phyloP scores from a whole-genome alignment of 768 basidiomycete genomes.

The Collybiopsis luxurians region DNA sequence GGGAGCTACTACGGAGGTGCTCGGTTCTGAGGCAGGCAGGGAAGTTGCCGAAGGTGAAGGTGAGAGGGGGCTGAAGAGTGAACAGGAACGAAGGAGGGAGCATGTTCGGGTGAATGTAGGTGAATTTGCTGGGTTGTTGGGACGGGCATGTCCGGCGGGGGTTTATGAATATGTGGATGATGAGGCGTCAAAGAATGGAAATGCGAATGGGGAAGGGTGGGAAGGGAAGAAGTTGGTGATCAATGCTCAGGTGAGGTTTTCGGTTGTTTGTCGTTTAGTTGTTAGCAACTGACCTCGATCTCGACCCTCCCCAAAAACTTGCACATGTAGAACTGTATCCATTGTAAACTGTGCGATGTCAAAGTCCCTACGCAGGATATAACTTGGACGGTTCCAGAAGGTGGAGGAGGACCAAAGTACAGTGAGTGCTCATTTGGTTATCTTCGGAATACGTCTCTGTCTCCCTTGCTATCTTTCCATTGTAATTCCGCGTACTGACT shows the following conservation, averaged over 20 bases:
- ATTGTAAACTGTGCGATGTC: conserved; percentile 95
- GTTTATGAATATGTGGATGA: conserved; percentile 95
- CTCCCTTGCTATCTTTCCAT: no score
- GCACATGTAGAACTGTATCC: conserved; percentile 65
- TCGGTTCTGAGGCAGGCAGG: no score
- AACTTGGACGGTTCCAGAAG: conserved; percentile 95
- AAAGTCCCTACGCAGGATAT: conserved; percentile 97
- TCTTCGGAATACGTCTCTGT: no score
- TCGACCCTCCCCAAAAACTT: neutral
- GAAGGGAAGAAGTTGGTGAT: conserved; percentile 89
- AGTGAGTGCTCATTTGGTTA: conserved; percentile 45
- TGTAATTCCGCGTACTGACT: no score
- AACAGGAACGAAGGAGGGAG: conserved; percentile 40
- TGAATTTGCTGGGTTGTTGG: conserved; percentile 86
- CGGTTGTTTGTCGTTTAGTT: neutral
- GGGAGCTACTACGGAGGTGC: no score
- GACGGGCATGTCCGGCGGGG: conserved; percentile 87
- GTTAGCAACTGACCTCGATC: neutral
- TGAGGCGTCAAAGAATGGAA: conserved; percentile 28
- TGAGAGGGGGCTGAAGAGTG: conserved; percentile 33
- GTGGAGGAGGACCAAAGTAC: conserved; percentile 95
- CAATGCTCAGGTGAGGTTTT: conserved; percentile 79
- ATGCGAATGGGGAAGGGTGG: conserved; percentile 50
- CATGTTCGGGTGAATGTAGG: conserved; percentile 77
- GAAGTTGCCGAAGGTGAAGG: conserved; percentile 18